A percentile compares a stretch with the other conserved stretches of the same genome.
phyloP scores from a whole-genome alignment of 208 protist genomes.

The Leishmania martiniquensis region DNA sequence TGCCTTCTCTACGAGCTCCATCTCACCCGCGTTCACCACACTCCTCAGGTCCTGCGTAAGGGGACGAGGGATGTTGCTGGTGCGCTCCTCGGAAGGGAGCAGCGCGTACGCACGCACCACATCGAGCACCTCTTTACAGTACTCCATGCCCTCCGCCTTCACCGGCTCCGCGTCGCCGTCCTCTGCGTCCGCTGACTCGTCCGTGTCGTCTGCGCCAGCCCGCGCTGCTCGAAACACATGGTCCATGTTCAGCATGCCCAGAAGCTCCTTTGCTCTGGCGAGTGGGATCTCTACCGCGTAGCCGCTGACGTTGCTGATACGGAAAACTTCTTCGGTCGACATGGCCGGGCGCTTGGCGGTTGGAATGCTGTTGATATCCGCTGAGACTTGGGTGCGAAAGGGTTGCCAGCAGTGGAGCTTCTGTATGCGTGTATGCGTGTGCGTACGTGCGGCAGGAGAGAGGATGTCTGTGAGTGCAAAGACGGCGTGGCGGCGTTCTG shows the following conservation, averaged over 20 bases:
- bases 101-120: constrained; percentile 37
- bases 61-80: constrained; percentile 49
- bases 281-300: constrained; percentile 37
- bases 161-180: constrained; percentile 31
- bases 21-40: constrained; percentile 38
- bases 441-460: background rate
- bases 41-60: constrained; percentile 34
- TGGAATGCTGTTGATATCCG: background rate
- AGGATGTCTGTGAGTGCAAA: background rate
- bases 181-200: constrained; percentile 24
- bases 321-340: constrained; percentile 27
- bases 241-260: constrained; percentile 33
- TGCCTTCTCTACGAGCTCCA: constrained; percentile 43
- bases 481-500: background rate
- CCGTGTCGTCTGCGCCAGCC: constrained; percentile 21
- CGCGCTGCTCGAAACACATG: constrained; percentile 33
- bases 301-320: constrained; percentile 29
- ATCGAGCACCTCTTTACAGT: constrained; percentile 39
- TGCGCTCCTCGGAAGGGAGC: constrained; percentile 29
- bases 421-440: constrained; percentile 11
- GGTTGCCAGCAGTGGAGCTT: background rate
- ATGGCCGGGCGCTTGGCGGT: background rate
- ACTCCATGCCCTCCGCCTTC: constrained; percentile 45
- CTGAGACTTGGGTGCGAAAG: background rate
- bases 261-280: constrained; percentile 33